A percentile compares a stretch with the other conserved stretches of the same genome.
Evolutionary conservation across 2,329 filamentous ascomycete genomes (phyloP).

Genomic region (Colletotrichum phormii): DNA sequence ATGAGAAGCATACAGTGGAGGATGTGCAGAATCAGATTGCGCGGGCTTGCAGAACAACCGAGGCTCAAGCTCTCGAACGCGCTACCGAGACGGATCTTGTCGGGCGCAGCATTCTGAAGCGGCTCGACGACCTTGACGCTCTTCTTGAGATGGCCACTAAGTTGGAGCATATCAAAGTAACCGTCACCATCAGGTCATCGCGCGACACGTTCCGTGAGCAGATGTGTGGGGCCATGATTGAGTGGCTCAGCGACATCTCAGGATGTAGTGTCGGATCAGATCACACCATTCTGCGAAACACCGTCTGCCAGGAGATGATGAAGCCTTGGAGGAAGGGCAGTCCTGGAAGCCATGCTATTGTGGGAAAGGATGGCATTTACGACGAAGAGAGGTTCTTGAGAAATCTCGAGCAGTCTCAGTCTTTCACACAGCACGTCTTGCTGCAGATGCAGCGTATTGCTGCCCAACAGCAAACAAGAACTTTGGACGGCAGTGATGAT

Average conservation of each 20-base stretch:
- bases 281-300: conserved; percentile 79
- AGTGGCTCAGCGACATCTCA: conserved; percentile 94
- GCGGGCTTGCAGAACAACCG: conserved; percentile 82
- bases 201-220: conserved; percentile 97
- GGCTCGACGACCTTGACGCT: conserved; percentile 76
- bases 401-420: conserved; percentile 47
- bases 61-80: conserved; percentile 75
- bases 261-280: conserved; percentile 88
- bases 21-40: conserved; percentile 93
- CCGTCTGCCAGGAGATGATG: conserved; percentile 92
- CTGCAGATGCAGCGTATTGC: conserved; percentile 44
- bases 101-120: conserved; percentile 86
- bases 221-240: conserved; percentile 98
- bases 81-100: conserved; percentile 91
- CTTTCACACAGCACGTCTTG: conserved; percentile 51
- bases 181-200: conserved; percentile 92
- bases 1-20: conserved; percentile 95
- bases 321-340: conserved; percentile 90
- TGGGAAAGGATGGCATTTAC: conserved; percentile 83
- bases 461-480: conserved; percentile 45
- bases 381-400: conserved; percentile 78
- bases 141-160: conserved; percentile 84
- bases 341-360: conserved; percentile 79
- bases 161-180: conserved; percentile 95
- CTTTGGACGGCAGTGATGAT: conserved; percentile 51